These are phyloP conservation scores for Singerocomus inundabilis DNA, from an alignment of 1,284 basidiomycete species.

Conservation along the genomic window DNA sequence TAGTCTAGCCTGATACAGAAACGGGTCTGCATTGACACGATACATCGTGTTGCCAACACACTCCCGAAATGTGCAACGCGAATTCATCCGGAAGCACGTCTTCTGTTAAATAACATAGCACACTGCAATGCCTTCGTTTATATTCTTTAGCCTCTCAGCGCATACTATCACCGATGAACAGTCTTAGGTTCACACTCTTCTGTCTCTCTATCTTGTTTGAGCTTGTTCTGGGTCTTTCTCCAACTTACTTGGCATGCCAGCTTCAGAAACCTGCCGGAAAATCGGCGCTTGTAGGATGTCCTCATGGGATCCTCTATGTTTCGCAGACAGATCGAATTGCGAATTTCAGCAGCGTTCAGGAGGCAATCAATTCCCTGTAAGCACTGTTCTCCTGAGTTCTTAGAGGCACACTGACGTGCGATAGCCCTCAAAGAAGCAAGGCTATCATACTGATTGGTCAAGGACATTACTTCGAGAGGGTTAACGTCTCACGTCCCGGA, in stretches of 20 bases:
- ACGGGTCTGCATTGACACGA: no score
- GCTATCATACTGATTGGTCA: conserved; percentile 56
- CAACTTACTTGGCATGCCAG: conserved; percentile 48
- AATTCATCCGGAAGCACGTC: background rate
- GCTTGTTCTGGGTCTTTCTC: conserved; percentile 40
- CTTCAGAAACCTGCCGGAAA: conserved; percentile 41
- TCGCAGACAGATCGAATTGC: conserved; percentile 47
- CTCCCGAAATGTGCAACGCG: background rate
- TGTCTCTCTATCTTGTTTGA: conserved; percentile 4
- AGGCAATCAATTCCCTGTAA: conserved; percentile 53
- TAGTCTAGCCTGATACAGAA: no score
- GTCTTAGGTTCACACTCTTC: conserved; percentile 9
- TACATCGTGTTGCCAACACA: no score
- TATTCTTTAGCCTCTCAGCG: background rate
- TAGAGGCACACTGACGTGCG: background rate
- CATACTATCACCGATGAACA: conserved; percentile 5
- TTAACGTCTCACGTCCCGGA: conserved; percentile 54
- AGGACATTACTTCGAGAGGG: conserved; percentile 61
- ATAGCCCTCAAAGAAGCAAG: conserved; percentile 39
- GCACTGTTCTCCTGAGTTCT: conserved; percentile 13
- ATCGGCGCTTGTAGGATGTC: conserved; percentile 54
- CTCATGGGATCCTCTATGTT: conserved; percentile 55
- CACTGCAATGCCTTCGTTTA: background rate
- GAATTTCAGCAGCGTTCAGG: conserved; percentile 49
- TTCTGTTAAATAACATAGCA: background rate